phyloP scores from a whole-genome alignment of 768 basidiomycete species.

The Coprinopsis marcescibilis region DNA sequence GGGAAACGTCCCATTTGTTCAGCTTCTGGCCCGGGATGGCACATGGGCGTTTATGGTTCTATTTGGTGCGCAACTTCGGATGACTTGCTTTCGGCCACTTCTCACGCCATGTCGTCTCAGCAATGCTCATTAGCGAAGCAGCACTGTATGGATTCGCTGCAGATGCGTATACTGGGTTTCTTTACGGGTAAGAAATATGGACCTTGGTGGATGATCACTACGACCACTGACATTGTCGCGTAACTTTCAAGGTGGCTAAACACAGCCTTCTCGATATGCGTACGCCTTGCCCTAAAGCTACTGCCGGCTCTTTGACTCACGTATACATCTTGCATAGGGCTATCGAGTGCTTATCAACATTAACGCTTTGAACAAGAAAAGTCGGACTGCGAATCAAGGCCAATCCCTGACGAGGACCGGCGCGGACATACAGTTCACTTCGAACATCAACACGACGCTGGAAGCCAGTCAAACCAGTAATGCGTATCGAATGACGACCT shows the following conservation, averaged over 20 bases:
- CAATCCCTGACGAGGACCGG: too few species aligned
- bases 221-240: not conserved
- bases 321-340: too few species aligned
- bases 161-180: not conserved
- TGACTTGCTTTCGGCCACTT: not conserved
- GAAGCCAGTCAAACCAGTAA: too few species aligned
- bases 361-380: too few species aligned
- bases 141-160: not conserved
- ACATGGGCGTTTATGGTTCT: conserved; percentile 35
- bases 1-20: conserved; percentile 35
- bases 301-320: too few species aligned
- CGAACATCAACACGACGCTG: too few species aligned
- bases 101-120: not conserved
- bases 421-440: too few species aligned
- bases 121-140: not conserved
- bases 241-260: conserved; percentile 1
- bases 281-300: too few species aligned
- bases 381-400: too few species aligned
- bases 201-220: not conserved
- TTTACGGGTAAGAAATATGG: not conserved
- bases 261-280: conserved; percentile 5
- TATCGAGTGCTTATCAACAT: too few species aligned
- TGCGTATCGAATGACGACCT: too few species aligned
- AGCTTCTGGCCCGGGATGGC: conserved; percentile 38
- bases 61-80: conserved; percentile 26